These are phyloP conservation scores for Salix brachista DNA, from an alignment of 345 rosid species.

Conservation along the genomic window DNA sequence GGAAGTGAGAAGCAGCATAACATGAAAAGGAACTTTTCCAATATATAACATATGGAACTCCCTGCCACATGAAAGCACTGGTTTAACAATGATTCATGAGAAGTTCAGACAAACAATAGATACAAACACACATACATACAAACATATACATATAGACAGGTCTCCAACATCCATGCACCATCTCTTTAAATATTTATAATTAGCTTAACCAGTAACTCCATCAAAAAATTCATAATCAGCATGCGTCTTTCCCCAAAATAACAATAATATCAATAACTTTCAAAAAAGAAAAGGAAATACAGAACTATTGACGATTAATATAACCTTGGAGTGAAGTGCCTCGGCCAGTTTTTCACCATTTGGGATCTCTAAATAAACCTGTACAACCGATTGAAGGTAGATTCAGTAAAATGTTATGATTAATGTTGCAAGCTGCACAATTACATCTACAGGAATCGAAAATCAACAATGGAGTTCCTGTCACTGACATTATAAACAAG, in stretches of 20 bases:
- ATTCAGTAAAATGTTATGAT: background rate
- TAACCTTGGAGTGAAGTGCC: conserved; percentile 83
- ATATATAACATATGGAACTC: conserved; percentile 78
- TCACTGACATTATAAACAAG: background rate
- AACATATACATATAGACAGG: background rate
- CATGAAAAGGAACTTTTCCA: conserved; percentile 61
- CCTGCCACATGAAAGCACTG: conserved; percentile 46
- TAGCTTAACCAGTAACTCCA: conserved; percentile 1
- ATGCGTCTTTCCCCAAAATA: background rate
- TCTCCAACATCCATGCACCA: conserved; percentile 9
- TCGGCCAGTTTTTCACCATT: conserved; percentile 75
- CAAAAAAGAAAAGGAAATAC: background rate
- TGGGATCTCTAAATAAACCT: conserved; percentile 90
- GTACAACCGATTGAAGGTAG: background rate
- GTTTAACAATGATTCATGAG: conserved; percentile 4
- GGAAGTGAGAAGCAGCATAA: conserved; percentile 79
- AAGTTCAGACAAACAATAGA: background rate
- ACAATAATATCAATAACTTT: background rate
- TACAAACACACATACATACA: background rate
- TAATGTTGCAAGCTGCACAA: background rate
- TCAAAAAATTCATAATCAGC: background rate
- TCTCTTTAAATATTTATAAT: background rate
- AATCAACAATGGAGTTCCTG: background rate
- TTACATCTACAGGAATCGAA: background rate
- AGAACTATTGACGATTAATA: background rate